Base-by-base conservation (phyloP, 1,284 basidiomycete genomes). In the Stygiomarasmius scandens region DNA sequence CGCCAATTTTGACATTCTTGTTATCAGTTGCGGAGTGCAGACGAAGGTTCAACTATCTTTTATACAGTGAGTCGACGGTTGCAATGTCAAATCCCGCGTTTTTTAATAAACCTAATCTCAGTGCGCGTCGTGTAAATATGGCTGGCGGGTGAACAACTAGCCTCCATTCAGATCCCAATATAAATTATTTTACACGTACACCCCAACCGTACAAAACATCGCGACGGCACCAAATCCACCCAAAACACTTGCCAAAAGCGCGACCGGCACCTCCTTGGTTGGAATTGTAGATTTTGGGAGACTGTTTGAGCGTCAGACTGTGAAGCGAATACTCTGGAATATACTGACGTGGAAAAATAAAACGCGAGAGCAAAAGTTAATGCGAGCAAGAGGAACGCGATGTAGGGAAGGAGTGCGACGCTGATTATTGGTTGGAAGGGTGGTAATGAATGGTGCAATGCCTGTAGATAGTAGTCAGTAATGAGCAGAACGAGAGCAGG, bases 41-140 rank as follows among this genome's bases (percentile, higher is more conserved):
- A 96, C 72, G 93, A 95, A 78, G 93, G 93, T 1, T 92, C 92
- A 32, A 96, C 93, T 4, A 88, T 95, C 63, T 82, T 92, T 67
- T 91, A 89, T 67, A 89, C 84, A 8, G 88, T 90, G 67, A 60
- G 85, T 76, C 36, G 56, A 52, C 20, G 59, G 85, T 76, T 36
- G 56, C 52, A 20, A 41, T 25, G 1, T 24, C 34, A 47, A 19
- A 32, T 3, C 22, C 23, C 41, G 4, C 10, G 29, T 20, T 36
- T 14, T 45, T 11, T 45, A n/a, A 20, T 44, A 47, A 32, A 54
- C 44, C 38, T 24, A 46, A 20, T 8, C 24, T 27, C 36, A 60
- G 58, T 60, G 58, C 46, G 55, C 52, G 9, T 56, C 54, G 45
- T 60, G 58, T 41, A 56, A 56, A 41, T 52, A 57, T 43, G 58